Evolutionary conservation across 192 early-diverging fungal species (phyloP).

Genomic region (Coemansia sp.): DNA sequence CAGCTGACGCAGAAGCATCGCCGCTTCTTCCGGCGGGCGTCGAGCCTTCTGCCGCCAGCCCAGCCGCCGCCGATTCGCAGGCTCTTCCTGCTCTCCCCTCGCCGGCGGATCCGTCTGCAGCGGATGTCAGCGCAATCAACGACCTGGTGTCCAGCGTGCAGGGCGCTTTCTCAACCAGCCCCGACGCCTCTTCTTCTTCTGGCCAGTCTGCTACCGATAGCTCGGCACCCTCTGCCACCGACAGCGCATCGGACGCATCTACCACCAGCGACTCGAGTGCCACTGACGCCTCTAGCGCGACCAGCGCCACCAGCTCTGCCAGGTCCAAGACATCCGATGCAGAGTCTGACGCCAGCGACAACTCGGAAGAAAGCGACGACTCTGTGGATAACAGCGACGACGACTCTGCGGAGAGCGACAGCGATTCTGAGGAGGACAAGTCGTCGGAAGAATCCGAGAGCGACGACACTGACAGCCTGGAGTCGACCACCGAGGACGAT

Average conservation of each 20-base stretch:
- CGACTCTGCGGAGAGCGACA: conserved; percentile 14
- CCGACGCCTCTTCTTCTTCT: background rate
- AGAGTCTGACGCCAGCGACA: conserved; percentile 9
- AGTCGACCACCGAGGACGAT: background rate
- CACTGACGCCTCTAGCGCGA: background rate
- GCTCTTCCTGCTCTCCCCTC: background rate
- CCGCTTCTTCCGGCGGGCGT: conserved; percentile 1
- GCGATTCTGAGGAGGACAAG: conserved; percentile 8
- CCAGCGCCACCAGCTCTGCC: background rate
- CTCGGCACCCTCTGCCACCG: background rate
- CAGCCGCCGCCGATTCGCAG: background rate
- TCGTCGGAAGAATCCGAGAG: background rate
- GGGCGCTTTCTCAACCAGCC: conserved; percentile 2
- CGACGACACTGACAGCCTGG: background rate
- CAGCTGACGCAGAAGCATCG: conserved; percentile 4
- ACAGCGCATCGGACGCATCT: background rate
- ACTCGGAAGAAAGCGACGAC: conserved; percentile 11
- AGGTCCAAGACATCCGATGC: background rate
- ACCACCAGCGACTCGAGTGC: background rate
- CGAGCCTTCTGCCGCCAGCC: background rate
- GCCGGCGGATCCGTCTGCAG: background rate
- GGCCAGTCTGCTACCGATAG: background rate
- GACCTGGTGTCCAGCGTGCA: conserved; percentile 11
- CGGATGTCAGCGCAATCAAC: conserved; percentile 8
- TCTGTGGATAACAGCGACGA: conserved; percentile 4